Percentiles rank a stretch among this genome's conserved stretches.
phyloP scores from a whole-genome alignment of 1,139 yeast genomes.

The Candida albicans region DNA sequence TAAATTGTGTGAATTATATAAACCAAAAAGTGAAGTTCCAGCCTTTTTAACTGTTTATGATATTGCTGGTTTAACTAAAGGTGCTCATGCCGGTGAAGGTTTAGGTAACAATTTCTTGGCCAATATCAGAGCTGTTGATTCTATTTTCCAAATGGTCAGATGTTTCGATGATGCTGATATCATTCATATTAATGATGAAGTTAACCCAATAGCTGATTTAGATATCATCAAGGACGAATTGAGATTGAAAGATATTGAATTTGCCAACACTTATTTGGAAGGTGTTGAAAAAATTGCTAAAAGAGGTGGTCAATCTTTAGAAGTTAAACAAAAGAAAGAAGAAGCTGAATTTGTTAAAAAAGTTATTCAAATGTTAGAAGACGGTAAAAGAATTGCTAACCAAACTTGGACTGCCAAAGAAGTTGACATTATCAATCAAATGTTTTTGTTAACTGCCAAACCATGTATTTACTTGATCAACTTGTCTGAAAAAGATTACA shows the following conservation, averaged over 20 bases:
- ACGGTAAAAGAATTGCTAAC: constrained; percentile 89
- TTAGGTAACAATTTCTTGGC: constrained; percentile 97
- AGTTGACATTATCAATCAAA: constrained; percentile 82
- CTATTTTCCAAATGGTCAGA: constrained; percentile 96
- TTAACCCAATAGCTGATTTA: constrained; percentile 92
- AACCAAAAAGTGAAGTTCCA: constrained; percentile 86
- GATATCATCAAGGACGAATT: constrained; percentile 90
- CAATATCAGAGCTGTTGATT: constrained; percentile 97
- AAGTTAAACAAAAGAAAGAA: constrained; percentile 91
- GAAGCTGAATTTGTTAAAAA: constrained; percentile 80
- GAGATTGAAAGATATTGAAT: constrained; percentile 95
- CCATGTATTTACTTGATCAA: constrained; percentile 94
- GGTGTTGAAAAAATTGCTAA: constrained; percentile 81
- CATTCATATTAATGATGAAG: constrained; percentile 97
- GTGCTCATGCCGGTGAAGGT: constrained; percentile 98
- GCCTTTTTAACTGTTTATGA: constrained; percentile 93
- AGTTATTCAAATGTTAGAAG: constrained; percentile 73
- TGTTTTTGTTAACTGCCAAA: constrained; percentile 90
- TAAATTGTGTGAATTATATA: constrained; percentile 66
- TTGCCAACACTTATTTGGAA: constrained; percentile 88
- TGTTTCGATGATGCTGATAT: constrained; percentile 98
- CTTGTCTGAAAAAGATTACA: constrained; percentile 89
- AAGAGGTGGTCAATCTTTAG: constrained; percentile 95
- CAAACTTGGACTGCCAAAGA: constrained; percentile 88
- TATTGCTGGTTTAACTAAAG: constrained; percentile 97